Conservation (phyloP, 208 protist genomes). For the Trypanosoma scelopori region DNA sequence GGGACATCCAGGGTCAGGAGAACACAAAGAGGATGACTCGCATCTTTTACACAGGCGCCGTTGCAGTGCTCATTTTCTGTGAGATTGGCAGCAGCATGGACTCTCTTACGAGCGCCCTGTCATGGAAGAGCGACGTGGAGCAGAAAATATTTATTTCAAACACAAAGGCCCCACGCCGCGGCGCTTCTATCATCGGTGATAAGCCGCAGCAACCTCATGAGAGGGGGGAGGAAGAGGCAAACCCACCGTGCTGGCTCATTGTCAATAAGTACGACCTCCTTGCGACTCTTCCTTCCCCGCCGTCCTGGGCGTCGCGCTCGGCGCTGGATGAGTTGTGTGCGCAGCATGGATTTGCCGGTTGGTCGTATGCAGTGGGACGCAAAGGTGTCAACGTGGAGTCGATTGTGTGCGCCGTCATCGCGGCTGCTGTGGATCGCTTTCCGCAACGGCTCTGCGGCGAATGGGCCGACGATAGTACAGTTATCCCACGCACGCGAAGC, state of each 20-base stretch:
- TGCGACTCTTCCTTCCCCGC: background rate
- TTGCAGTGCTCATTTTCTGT: constrained; percentile 17
- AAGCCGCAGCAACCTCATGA: background rate
- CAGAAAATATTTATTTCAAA: constrained; percentile 8
- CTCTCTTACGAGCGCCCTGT: constrained; percentile 10
- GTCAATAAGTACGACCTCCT: constrained; percentile 21
- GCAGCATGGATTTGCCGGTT: constrained; percentile 15
- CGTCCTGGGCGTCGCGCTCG: constrained; percentile 4
- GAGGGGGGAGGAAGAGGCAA: background rate
- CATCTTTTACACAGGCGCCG: constrained; percentile 16
- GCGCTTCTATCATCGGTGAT: no score
- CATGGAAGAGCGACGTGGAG: constrained; percentile 13
- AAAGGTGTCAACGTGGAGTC: constrained; percentile 17
- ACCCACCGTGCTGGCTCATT: constrained; percentile 12
- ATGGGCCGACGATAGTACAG: background rate
- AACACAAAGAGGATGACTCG: constrained; percentile 18
- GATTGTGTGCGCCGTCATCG: constrained; percentile 2
- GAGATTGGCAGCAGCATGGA: constrained; percentile 10
- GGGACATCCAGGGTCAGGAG: constrained; percentile 25
- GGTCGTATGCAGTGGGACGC: constrained; percentile 11
- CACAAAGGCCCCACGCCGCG: background rate
- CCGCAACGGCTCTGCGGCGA: constrained; percentile 3
- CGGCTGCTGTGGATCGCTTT: constrained; percentile 1
- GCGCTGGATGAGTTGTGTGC: constrained; percentile 8
- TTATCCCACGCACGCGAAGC: constrained; percentile 3